These are phyloP conservation scores for Xylariaceae sp. DNA, from an alignment of 2,329 filamentous ascomycete genomes.

Conservation along the genomic window DNA sequence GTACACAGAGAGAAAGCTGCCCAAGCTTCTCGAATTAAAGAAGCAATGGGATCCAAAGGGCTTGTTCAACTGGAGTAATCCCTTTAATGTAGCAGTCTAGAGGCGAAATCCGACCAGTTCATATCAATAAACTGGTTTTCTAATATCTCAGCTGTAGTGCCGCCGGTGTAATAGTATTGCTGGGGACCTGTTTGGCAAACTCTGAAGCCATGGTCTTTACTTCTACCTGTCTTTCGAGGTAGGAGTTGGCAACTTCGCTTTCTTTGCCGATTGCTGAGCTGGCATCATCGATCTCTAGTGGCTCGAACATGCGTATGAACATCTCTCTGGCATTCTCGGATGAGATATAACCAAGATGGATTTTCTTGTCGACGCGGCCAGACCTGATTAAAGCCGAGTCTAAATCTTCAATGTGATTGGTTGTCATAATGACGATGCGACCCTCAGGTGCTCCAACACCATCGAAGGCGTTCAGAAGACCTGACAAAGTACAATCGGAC, in stretches of 20 bases:
- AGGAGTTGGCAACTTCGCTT: not conserved
- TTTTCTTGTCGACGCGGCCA: conserved; percentile 62
- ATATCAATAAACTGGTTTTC: no score
- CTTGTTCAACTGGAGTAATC: not conserved
- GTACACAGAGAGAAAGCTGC: conserved; percentile 7
- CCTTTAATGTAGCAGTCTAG: no score
- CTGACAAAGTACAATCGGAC: conserved; percentile 51
- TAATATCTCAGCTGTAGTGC: no score
- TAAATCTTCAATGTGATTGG: conserved; percentile 61
- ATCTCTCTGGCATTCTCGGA: conserved; percentile 41
- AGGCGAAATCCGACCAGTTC: no score
- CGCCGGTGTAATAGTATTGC: not conserved
- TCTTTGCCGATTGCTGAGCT: not conserved
- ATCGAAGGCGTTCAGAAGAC: conserved; percentile 66
- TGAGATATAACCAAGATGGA: conserved; percentile 51
- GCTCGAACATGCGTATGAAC: conserved; percentile 44
- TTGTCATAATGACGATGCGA: conserved; percentile 70
- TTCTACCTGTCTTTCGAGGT: not conserved
- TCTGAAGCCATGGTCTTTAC: not conserved
- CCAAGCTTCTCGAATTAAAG: conserved; percentile 3
- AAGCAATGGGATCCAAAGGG: conserved; percentile 9
- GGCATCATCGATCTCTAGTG: conserved; percentile 22
- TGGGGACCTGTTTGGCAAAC: not conserved
- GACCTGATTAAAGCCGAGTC: conserved; percentile 63
- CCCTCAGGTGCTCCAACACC: conserved; percentile 66